A percentile compares a stretch with the other conserved stretches of the same genome.
Evolutionary conservation across 768 basidiomycete genomes (phyloP).

Genomic region (Tricholoma furcatifolium): DNA sequence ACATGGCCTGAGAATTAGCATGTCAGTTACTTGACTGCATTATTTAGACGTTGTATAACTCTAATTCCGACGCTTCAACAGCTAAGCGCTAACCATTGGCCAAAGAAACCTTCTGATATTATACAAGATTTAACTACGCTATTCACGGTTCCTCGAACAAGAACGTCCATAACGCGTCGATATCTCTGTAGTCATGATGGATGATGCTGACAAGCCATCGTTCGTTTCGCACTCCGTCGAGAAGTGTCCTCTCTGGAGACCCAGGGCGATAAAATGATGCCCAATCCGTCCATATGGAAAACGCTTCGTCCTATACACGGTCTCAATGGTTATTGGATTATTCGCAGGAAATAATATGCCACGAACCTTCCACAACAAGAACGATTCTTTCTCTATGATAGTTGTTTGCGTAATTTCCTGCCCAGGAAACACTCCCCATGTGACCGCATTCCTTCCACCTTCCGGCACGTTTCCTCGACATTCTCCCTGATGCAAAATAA

Average conservation of each 20-base stretch:
- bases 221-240: constrained; percentile 67
- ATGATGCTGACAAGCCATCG: constrained; percentile 92
- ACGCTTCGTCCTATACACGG: constrained; percentile 81
- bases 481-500: constrained; percentile 57
- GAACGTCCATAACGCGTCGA: constrained; percentile 82
- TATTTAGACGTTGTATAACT: too few species aligned
- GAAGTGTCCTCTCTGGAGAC: constrained; percentile 68
- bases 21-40: too few species aligned
- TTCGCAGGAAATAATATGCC: neutral
- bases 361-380: constrained; percentile 92
- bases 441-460: constrained; percentile 88
- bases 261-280: constrained; percentile 78
- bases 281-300: constrained; percentile 96
- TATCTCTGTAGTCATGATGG: constrained; percentile 88
- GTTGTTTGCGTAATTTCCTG: constrained; percentile 96
- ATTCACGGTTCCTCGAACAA: constrained; percentile 41
- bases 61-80: too few species aligned
- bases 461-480: constrained; percentile 76
- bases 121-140: constrained; percentile 11
- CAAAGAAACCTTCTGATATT: neutral
- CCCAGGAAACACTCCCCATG: constrained; percentile 98
- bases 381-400: constrained; percentile 93
- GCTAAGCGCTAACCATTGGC: neutral
- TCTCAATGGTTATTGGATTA: constrained; percentile 3
- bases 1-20: too few species aligned